Base-by-base conservation (phyloP, 176 grass and related monocot species). In the Olyra latifolia region DNA sequence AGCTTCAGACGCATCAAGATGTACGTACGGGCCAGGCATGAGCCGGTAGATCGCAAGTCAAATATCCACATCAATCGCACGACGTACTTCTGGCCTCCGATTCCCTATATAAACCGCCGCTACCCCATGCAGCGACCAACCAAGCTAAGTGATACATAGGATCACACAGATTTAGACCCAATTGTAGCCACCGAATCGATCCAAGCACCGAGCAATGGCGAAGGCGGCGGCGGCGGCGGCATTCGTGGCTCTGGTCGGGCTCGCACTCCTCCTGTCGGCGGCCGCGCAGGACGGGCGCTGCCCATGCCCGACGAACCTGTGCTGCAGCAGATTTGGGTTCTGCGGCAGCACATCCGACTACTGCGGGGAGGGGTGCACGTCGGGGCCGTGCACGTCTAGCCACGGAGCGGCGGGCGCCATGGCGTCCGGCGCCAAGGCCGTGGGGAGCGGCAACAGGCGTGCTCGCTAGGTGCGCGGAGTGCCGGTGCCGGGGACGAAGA, bases 311-410 rank as follows among this genome's bases (percentile, higher is more conserved):
- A 1, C 13, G 0, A 30, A 11, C 73, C 46, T 60, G 3, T 88
- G 86, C 54, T 88, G 86, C 80, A 88, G 86, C 66, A 13, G 11
- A 7, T 88, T 13, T 1, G 86, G 86, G 1, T 88, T 48, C 14
- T 88, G 85, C 27, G 85, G 85, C 45, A 56, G 30, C 10, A 17
- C 9, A 7, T 7, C 0, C 9, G 64, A 30, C 2, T 83, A 79
- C 53, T 88, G 80, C 16, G 86, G 86, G 23, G 0, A 3, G 0
- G 86, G 88, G 11, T 91, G 88, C 80, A 79, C 28, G 22, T 7
- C 4, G 6, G 88, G 84, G 11, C 88, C 88, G 8, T 91, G 88
- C 59, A 10, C 48, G 0, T 2, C 50, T 12, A 0, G 25, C 10
- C 10, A 15, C 22, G 7, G 3, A 73, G 7, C 15, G 67, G 16